Percentiles rank a stretch among this genome's conserved stretches.
These are phyloP conservation scores for Phytophthora macrochlamydospora DNA, from an alignment of 352 stramenopile species.

Conservation along the genomic window DNA sequence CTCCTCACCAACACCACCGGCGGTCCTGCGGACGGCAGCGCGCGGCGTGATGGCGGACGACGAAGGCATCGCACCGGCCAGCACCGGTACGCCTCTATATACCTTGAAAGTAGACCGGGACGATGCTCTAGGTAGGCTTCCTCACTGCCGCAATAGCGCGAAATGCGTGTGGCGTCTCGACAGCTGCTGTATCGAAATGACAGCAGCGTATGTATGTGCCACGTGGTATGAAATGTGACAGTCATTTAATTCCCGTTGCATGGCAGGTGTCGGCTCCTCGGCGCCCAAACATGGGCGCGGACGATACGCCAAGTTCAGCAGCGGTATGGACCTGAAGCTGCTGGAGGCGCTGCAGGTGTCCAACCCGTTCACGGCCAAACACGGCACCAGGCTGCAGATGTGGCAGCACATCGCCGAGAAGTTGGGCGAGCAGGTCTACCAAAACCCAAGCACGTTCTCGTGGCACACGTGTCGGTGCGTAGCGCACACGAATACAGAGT, in stretches of 20 bases:
- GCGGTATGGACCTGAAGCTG: conserved; percentile 77
- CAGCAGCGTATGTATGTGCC: neutral
- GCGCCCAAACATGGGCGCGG: conserved; percentile 50
- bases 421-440: conserved; percentile 62
- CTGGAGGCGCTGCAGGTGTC: conserved; percentile 70
- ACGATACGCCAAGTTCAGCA: conserved; percentile 84
- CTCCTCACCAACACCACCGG: neutral
- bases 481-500: neutral
- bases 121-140: conserved; percentile 26
- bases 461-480: conserved; percentile 85
- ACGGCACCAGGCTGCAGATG: conserved; percentile 84
- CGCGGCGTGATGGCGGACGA: conserved; percentile 34
- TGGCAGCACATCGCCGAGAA: conserved; percentile 76
- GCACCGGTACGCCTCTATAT: conserved; percentile 44
- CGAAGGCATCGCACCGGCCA: conserved; percentile 27
- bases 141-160: neutral
- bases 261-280: neutral
- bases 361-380: conserved; percentile 84
- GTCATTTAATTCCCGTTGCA: too few relatives aligned
- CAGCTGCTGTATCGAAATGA: neutral
- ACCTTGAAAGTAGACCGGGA: conserved; percentile 28
- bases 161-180: neutral
- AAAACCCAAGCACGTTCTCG: conserved; percentile 74
- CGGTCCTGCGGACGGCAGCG: neutral
- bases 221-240: too few relatives aligned